Evolutionary conservation across 164 flowering plant species (phyloP).

Genomic region (Umbilicus rupestris): DNA sequence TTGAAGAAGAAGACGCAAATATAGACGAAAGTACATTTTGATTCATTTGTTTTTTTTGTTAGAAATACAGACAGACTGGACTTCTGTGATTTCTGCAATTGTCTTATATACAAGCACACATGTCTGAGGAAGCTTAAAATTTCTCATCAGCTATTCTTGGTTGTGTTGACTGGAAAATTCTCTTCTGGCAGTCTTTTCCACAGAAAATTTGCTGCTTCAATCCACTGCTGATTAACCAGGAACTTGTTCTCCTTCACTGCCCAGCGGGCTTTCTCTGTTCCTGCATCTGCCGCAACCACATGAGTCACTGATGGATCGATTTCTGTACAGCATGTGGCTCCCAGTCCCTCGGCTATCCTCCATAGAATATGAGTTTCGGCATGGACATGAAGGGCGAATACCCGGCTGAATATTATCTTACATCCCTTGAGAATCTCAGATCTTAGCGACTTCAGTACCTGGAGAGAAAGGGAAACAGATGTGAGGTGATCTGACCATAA

Average conservation of each 20-base stretch:
- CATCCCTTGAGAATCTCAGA: conserved; percentile 52
- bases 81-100: too few species aligned
- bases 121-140: neutral
- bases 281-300: conserved; percentile 46
- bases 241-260: conserved; percentile 50
- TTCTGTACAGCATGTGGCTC: conserved; percentile 55
- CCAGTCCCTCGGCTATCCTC: conserved; percentile 69
- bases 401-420: conserved; percentile 57
- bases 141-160: conserved; percentile 12
- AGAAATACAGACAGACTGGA: too few species aligned
- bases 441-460: conserved; percentile 49
- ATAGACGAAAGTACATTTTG: too few species aligned
- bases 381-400: conserved; percentile 35
- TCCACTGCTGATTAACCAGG: conserved; percentile 61
- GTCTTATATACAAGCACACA: too few species aligned
- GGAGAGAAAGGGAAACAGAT: conserved; percentile 4
- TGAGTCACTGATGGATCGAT: conserved; percentile 66
- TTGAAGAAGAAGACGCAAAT: neutral
- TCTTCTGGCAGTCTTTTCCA: conserved; percentile 49
- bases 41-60: too few species aligned
- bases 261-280: conserved; percentile 70
- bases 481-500: neutral
- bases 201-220: conserved; percentile 57
- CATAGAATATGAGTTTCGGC: conserved; percentile 47
- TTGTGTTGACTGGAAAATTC: conserved; percentile 15